Percentiles rank a stretch among this genome's conserved stretches.
These are phyloP conservation scores for Eremomyces bilateralis DNA, from an alignment of 495 filamentous ascomycete genomes.

Conservation along the genomic window DNA sequence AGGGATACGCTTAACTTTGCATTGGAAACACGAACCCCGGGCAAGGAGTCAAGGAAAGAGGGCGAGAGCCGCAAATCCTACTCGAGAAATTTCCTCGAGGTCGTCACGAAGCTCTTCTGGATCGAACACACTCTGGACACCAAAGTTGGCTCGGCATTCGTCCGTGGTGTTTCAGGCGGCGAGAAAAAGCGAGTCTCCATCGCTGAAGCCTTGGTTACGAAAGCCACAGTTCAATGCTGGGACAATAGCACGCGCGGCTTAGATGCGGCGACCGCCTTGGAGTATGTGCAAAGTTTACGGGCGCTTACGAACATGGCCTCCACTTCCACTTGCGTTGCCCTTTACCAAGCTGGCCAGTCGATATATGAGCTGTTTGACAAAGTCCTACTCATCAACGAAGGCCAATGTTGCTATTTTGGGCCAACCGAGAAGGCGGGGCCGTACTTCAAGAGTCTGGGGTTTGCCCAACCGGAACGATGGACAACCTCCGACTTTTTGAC, in stretches of 20 bases:
- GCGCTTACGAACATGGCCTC: slow-evolving; percentile 39
- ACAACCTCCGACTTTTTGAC: slow-evolving; percentile 52
- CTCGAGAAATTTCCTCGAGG: slow-evolving; percentile 40
- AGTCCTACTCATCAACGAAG: slow-evolving; percentile 45
- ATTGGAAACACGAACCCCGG: slow-evolving; percentile 43
- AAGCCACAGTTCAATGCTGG: slow-evolving; percentile 42
- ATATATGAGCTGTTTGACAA: slow-evolving; percentile 53
- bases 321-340: slow-evolving; percentile 36
- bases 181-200: slow-evolving; percentile 56
- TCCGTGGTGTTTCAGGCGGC: slow-evolving; percentile 49
- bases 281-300: slow-evolving; percentile 41
- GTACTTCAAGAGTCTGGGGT: slow-evolving; percentile 45
- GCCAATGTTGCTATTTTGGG: slow-evolving; percentile 42
- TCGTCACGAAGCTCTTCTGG: slow-evolving; percentile 58
- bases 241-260: slow-evolving; percentile 49
- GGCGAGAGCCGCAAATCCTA: slow-evolving; percentile 42
- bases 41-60: slow-evolving; percentile 34
- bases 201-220: slow-evolving; percentile 44
- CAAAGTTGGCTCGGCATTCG: slow-evolving; percentile 42
- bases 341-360: slow-evolving; percentile 53
- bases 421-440: slow-evolving; percentile 30
- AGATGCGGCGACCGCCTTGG: slow-evolving; percentile 42
- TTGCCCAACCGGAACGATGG: slow-evolving; percentile 35
- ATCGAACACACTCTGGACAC: slow-evolving; percentile 48
- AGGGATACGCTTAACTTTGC: slow-evolving; percentile 50